Percentiles rank a stretch among this genome's conserved stretches.
phyloP scores from a whole-genome alignment of 2,329 filamentous ascomycete genomes.

The Thielaviopsis cerberus region DNA sequence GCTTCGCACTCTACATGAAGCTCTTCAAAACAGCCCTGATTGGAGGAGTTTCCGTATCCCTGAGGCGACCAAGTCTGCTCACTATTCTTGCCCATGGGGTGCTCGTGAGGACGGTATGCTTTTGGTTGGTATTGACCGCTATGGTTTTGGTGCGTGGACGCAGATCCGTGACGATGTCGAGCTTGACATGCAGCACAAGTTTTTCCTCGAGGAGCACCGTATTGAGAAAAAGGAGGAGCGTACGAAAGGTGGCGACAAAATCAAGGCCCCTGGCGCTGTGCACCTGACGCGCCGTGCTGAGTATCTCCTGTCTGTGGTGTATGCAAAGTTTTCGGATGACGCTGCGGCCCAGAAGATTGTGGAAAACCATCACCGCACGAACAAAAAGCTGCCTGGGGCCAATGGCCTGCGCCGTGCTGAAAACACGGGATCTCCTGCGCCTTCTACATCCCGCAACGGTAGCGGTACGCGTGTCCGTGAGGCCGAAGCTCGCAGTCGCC shows the following conservation, averaged over 20 bases:
- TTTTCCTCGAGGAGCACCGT: constrained; percentile 94
- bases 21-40: constrained; percentile 48
- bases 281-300: constrained; percentile 89
- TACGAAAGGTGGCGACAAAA: constrained; percentile 54
- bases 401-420: constrained; percentile 44
- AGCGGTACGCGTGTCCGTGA: constrained; percentile 31
- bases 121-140: constrained; percentile 75
- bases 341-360: constrained; percentile 57
- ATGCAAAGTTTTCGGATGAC: constrained; percentile 65
- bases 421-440: constrained; percentile 52
- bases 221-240: constrained; percentile 94
- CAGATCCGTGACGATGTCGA: constrained; percentile 85
- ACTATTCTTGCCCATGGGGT: constrained; percentile 84
- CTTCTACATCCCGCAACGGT: constrained; percentile 25
- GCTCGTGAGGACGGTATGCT: constrained; percentile 93
- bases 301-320: constrained; percentile 85
- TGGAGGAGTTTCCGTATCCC: constrained; percentile 67
- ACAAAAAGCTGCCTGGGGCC: constrained; percentile 49
- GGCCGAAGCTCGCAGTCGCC: constrained; percentile 22
- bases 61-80: constrained; percentile 79
- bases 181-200: constrained; percentile 69
- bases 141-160: constrained; percentile 90
- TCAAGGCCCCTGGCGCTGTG: constrained; percentile 89
- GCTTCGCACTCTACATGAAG: constrained; percentile 63
- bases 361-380: constrained; percentile 88